Base-by-base conservation (phyloP, 495 filamentous ascomycete species). In the Lasiosphaeris hirsuta region DNA sequence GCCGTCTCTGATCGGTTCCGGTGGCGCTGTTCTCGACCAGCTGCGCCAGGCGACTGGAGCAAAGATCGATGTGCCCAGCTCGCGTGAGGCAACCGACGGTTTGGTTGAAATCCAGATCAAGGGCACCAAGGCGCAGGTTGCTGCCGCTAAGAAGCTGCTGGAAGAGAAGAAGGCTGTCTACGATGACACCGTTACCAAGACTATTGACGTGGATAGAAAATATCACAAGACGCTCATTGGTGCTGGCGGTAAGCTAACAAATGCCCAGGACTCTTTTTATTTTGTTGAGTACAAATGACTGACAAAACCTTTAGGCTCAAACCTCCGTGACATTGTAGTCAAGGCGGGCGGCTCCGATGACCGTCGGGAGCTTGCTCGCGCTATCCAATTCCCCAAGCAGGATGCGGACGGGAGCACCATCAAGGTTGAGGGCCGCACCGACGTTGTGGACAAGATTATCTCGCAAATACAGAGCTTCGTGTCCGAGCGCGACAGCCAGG, bases 221-320 rank as follows among this genome's bases (percentile, higher is more conserved):
- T 85, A 92, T 68, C 95, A 99, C 76, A 87, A 87, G 68, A 84
- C 86, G 30, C 75, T 99, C 40, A 99, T 99, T 72, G 94, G 94
- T 50, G 75, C 83, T 61, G 86, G 87, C 66, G 94, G 92, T 96
- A 82, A 74, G 87, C 72, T 55, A 7, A 33, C 5, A 30, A 30
- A 30, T 30, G 23, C 5, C 23, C 2, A 30, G 23, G 5, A 30
- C 23, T 30, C 2, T 30, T 30, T 30, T 2, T 2, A 2, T 30
- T 30, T 2, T 36, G 4, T 14, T 13, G 13, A 15, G 13, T 8
- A 35, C 4, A 13, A 4, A 34, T 19, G 9, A 14, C n/a, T 10
- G 19, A n/a, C 35, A 35, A 13, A 10, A 5, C 54, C 77, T n/a
- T 17, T 63, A 96, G 92, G 93, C 62, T 77, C 88, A 43, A 92